Conservation (phyloP, 208 protist species). For the Crithidia mellificae region DNA sequence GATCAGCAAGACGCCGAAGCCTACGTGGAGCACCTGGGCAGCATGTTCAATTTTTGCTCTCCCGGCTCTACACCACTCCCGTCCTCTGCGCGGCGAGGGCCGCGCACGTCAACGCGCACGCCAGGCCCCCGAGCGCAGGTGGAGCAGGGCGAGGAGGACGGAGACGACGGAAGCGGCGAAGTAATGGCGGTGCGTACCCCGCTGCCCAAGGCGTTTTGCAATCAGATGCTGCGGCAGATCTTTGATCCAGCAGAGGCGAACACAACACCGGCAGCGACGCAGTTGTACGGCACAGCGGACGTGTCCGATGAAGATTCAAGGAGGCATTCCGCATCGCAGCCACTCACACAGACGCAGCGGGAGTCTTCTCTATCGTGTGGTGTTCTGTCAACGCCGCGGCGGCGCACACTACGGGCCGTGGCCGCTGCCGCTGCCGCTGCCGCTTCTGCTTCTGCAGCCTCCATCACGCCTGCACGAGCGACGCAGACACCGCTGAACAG, state of each 20-base stretch:
- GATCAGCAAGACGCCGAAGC: slow-evolving; percentile 33
- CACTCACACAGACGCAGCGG: background rate
- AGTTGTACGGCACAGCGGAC: too few relatives aligned
- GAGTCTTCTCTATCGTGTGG: background rate
- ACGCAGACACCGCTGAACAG: background rate
- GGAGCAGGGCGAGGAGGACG: background rate
- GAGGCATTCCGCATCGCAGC: too few relatives aligned
- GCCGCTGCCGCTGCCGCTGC: slow-evolving; percentile 3
- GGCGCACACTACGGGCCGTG: slow-evolving; percentile 20
- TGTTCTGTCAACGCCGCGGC: slow-evolving; percentile 19
- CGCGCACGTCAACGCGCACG: background rate
- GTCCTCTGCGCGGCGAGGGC: slow-evolving; percentile 4
- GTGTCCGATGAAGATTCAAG: too few relatives aligned
- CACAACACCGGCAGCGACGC: too few relatives aligned
- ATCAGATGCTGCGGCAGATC: background rate
- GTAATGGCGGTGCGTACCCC: background rate
- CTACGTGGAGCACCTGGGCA: slow-evolving; percentile 33
- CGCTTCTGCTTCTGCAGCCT: background rate
- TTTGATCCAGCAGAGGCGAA: background rate
- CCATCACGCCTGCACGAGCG: background rate
- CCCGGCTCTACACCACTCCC: slow-evolving; percentile 44
- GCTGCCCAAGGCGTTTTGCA: background rate
- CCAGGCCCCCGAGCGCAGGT: background rate
- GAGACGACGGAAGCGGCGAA: too few relatives aligned
- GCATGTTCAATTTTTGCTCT: slow-evolving; percentile 43